These are phyloP conservation scores for Polytrichum formosum DNA, from an alignment of 225 moss, liverwort and hornwort species.

Conservation along the genomic window DNA sequence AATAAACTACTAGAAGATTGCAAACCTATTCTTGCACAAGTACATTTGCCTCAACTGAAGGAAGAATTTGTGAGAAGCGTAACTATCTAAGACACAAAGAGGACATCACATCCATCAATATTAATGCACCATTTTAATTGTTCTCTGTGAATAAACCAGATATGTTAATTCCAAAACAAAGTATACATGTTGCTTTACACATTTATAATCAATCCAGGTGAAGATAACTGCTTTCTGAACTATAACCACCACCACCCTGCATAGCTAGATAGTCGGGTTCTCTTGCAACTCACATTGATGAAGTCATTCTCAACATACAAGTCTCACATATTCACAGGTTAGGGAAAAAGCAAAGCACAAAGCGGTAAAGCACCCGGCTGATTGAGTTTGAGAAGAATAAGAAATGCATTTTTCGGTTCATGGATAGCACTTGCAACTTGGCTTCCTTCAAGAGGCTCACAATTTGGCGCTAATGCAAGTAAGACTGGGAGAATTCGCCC, in stretches of 20 bases:
- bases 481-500: conserved; percentile 97
- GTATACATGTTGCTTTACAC: too few species aligned
- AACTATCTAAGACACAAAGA: too few species aligned
- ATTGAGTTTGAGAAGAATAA: conserved; percentile 89
- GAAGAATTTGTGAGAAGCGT: too few species aligned
- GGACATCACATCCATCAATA: not conserved
- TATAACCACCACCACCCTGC: not conserved
- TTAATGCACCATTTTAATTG: too few species aligned
- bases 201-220: too few species aligned
- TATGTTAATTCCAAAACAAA: too few species aligned
- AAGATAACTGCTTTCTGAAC: not conserved
- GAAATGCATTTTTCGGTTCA: conserved; percentile 84
- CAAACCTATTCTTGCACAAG: too few species aligned
- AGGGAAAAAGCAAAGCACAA: conserved; percentile 16
- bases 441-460: conserved; percentile 93
- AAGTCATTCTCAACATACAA: conserved; percentile 83
- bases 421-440: conserved; percentile 98
- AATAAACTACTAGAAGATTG: too few species aligned
- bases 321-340: conserved; percentile 73
- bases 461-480: conserved; percentile 87
- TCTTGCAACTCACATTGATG: conserved; percentile 70
- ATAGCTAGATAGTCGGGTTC: too few species aligned
- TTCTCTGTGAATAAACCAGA: too few species aligned
- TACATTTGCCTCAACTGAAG: too few species aligned
- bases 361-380: conserved; percentile 96